phyloP scores from a whole-genome alignment of 345 rosid genomes.

The Eucalyptus tenuipes region DNA sequence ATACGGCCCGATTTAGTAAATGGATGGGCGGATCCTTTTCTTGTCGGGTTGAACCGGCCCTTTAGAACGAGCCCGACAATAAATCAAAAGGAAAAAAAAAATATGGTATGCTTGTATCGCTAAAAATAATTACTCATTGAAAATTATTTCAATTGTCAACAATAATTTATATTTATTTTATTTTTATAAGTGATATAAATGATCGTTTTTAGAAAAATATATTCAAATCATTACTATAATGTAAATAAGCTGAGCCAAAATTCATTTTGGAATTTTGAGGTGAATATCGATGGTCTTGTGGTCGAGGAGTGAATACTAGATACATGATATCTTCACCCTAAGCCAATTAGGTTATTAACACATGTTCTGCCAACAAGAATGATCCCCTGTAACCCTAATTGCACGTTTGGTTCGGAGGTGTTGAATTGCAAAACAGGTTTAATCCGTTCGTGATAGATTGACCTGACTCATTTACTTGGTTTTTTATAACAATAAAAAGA shows the following conservation, averaged over 20 bases:
- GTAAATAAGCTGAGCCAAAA: neutral
- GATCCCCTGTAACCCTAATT: neutral
- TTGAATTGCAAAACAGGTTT: rapidly evolving
- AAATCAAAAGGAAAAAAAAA: neutral
- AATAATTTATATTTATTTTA: too few relatives aligned
- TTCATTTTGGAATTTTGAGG: neutral
- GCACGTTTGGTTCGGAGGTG: neutral
- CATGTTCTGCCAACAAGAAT: neutral
- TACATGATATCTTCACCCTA: neutral
- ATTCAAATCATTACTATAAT: too few relatives aligned
- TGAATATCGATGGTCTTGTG: neutral
- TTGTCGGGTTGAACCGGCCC: neutral
- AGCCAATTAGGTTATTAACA: neutral
- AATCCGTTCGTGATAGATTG: neutral
- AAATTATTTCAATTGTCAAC: too few relatives aligned
- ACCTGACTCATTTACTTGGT: neutral
- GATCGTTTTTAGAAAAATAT: too few relatives aligned
- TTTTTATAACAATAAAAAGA: neutral
- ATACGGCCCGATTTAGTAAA: neutral
- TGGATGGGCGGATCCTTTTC: neutral
- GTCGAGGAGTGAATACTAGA: neutral
- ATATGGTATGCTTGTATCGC: neutral
- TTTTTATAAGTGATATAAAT: too few relatives aligned
- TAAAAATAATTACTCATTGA: too few relatives aligned
- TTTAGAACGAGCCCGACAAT: neutral